Evolutionary conservation across 129 eudicot genomes (phyloP).

Genomic region (Tagetes erecta): DNA sequence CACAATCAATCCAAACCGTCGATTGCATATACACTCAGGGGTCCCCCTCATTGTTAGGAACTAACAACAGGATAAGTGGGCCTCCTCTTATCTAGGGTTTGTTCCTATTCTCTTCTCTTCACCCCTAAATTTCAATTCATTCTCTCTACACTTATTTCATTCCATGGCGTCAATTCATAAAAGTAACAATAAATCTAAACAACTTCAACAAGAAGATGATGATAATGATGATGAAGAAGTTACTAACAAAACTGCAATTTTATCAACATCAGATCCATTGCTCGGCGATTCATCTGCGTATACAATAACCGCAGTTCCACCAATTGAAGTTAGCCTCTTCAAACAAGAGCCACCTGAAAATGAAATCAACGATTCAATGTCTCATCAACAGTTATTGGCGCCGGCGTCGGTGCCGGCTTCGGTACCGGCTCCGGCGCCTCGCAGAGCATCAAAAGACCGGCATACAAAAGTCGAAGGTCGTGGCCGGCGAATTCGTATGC

Average conservation of each 20-base stretch:
- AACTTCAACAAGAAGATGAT: constrained; percentile 13
- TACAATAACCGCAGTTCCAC: constrained; percentile 37
- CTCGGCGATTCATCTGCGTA: constrained; percentile 45
- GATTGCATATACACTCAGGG: constrained; percentile 8
- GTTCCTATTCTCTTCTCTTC: not conserved
- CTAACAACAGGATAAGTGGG: constrained; percentile 33
- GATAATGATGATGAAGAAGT: constrained; percentile 23
- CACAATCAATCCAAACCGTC: constrained; percentile 20
- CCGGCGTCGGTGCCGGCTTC: constrained; percentile 26
- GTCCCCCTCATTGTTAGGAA: constrained; percentile 27
- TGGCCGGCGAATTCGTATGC: constrained; percentile 88
- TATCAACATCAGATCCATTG: constrained; percentile 41
- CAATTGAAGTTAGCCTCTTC: constrained; percentile 8
- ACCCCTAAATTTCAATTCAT: not conserved
- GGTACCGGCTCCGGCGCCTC: constrained; percentile 24
- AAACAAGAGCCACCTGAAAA: constrained; percentile 55
- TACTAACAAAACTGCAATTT: constrained; percentile 9
- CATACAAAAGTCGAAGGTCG: constrained; percentile 95
- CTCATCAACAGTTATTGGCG: not conserved
- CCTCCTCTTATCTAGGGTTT: constrained; percentile 42
- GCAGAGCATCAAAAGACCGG: constrained; percentile 64
- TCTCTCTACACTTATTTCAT: not conserved
- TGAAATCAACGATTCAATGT: constrained; percentile 12
- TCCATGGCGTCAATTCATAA: constrained; percentile 31
- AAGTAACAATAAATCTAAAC: constrained; percentile 17